Percentiles rank a stretch among this genome's conserved stretches.
These are phyloP conservation scores for Calonectria ilicicola DNA, from an alignment of 2,329 filamentous ascomycete species.

Conservation along the genomic window DNA sequence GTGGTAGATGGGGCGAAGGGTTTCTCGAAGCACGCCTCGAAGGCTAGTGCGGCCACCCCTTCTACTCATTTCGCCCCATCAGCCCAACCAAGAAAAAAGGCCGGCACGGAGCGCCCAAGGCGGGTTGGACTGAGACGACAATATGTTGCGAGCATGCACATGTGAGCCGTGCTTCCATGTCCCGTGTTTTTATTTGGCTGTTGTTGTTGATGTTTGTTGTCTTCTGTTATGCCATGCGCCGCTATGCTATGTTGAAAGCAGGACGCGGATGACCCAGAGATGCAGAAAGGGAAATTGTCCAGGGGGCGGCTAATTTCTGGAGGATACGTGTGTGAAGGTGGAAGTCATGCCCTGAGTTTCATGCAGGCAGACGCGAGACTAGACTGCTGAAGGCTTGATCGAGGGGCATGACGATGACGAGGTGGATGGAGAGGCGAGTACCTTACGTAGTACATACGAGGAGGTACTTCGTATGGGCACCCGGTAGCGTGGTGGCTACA, in stretches of 20 bases:
- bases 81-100: slow-evolving; percentile 29
- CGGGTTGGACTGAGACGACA: slow-evolving; percentile 19
- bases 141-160: slow-evolving; percentile 3
- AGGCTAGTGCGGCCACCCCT: slow-evolving; percentile 30
- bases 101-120: slow-evolving; percentile 1
- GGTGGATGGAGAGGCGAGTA: slow-evolving; percentile 13
- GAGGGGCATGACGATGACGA: slow-evolving; percentile 22
- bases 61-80: slow-evolving; percentile 32
- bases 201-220: slow-evolving; percentile 19
- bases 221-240: background rate
- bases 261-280: slow-evolving; percentile 7
- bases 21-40: slow-evolving; percentile 44
- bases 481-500: slow-evolving; percentile 15
- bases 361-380: slow-evolving; percentile 11
- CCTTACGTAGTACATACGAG: slow-evolving; percentile 1
- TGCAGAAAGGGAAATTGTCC: slow-evolving; percentile 5
- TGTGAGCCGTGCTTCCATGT: slow-evolving; percentile 1
- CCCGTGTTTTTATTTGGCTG: background rate
- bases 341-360: slow-evolving; percentile 3
- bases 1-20: slow-evolving; percentile 22
- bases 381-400: slow-evolving; percentile 15
- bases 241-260: slow-evolving; percentile 1
- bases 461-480: slow-evolving; percentile 9
- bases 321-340: background rate
- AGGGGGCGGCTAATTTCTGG: slow-evolving; percentile 16